Evolutionary conservation across 495 filamentous ascomycete species (phyloP).

Genomic region (Xylaria intraflava): DNA sequence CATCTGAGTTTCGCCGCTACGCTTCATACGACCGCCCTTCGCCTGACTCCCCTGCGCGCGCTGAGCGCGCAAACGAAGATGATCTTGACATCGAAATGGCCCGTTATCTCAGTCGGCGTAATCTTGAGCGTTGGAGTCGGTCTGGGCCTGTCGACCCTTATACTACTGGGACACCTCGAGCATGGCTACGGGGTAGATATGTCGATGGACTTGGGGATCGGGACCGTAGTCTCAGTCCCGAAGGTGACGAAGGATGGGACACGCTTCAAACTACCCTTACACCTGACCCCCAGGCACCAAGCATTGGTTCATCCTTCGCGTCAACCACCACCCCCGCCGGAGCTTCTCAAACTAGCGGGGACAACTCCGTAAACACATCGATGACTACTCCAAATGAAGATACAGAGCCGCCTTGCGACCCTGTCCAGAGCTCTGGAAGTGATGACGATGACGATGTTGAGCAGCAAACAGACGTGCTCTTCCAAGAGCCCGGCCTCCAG

Average conservation of each 20-base stretch:
- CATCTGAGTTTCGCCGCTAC: neutral
- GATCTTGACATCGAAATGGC: neutral
- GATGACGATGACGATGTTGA: constrained; percentile 27
- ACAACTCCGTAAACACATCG: constrained; percentile 30
- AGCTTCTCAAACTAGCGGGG: constrained; percentile 29
- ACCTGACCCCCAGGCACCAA: constrained; percentile 73
- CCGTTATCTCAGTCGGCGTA: neutral
- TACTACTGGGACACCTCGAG: neutral
- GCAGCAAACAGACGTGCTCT: neutral
- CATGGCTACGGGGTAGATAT: constrained; percentile 23
- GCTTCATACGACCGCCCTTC: neutral
- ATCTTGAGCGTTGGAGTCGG: neutral
- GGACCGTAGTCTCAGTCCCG: constrained; percentile 72
- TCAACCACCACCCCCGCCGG: constrained; percentile 50
- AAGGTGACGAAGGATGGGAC: constrained; percentile 66
- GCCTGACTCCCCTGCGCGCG: neutral
- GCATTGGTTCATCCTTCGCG: constrained; percentile 71
- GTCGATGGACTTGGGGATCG: constrained; percentile 78
- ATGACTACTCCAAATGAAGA: constrained; percentile 28
- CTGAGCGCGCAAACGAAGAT: neutral
- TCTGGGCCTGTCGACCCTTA: neutral
- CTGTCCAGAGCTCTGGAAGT: constrained; percentile 28
- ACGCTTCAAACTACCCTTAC: constrained; percentile 72
- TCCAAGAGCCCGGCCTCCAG: neutral
- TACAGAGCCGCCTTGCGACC: constrained; percentile 35